phyloP scores from a whole-genome alignment of 2,329 filamentous ascomycete genomes.

The Graphilbum fragrans region DNA sequence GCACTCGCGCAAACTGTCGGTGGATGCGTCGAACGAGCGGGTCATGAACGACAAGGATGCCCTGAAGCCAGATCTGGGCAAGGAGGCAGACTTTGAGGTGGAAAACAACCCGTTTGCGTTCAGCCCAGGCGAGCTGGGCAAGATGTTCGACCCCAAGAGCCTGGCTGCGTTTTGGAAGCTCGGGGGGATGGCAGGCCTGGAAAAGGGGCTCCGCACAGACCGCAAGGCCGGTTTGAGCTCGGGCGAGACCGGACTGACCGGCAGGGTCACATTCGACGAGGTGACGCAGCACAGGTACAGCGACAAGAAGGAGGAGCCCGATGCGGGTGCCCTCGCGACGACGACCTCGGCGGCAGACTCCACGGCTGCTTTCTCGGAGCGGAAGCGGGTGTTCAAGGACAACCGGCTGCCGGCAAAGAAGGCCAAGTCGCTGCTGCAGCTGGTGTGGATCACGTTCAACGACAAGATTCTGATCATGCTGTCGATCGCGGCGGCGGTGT shows the following conservation, averaged over 20 bases:
- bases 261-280: slow-evolving; percentile 59
- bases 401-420: slow-evolving; percentile 65
- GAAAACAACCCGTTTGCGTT: slow-evolving; percentile 78
- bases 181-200: slow-evolving; percentile 66
- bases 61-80: slow-evolving; percentile 62
- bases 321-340: slow-evolving; percentile 7
- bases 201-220: slow-evolving; percentile 66
- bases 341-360: not conserved
- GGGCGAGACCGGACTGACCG: slow-evolving; percentile 58
- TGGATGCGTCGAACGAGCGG: slow-evolving; percentile 25
- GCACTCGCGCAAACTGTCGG: slow-evolving; percentile 19
- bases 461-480: slow-evolving; percentile 69
- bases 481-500: slow-evolving; percentile 58
- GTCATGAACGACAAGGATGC: slow-evolving; percentile 57
- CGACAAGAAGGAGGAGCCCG: slow-evolving; percentile 14
- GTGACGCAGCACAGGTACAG: slow-evolving; percentile 30
- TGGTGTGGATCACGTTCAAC: slow-evolving; percentile 77
- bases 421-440: slow-evolving; percentile 56
- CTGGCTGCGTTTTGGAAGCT: slow-evolving; percentile 69
- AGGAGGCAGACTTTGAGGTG: slow-evolving; percentile 63
- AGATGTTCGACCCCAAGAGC: slow-evolving; percentile 83
- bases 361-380: slow-evolving; percentile 36
- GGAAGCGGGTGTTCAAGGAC: slow-evolving; percentile 59
- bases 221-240: slow-evolving; percentile 60
- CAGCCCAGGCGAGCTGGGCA: slow-evolving; percentile 69